Base-by-base conservation (phyloP, 371 early-diverging fungal genomes). In the Lichtheimia corymbifera region DNA sequence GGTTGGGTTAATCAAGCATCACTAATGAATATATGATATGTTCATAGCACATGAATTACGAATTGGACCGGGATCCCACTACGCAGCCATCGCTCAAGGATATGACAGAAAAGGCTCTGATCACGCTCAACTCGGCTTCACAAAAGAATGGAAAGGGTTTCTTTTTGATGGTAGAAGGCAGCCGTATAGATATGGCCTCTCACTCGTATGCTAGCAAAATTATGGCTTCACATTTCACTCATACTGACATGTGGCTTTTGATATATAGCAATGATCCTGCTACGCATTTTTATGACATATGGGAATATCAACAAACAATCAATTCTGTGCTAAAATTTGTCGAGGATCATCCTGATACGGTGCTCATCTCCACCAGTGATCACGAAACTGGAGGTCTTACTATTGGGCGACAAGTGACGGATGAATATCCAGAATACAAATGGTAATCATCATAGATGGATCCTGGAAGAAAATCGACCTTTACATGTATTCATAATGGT, bases 111-210 rank as follows among this genome's bases (percentile, higher is more conserved):
- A 88, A 87, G 64, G 94, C 65, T 15, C 20, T 62, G 9, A 18
- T 22, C 24, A 55, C 55, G 43, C 49, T 62, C 9, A 15, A 20
- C 2, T n/a, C 35, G 3, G 50, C 45, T 18, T 53, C 83, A 0
- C 45, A 64, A 13, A 40, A 63, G 3, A 56, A 62, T 4, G 74
- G 83, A 18, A 76, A 84, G 5, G 96, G 97, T 0, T 97, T 97
- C 75, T 95, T 97, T 62, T 58, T 97, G 49, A 92, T 97, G 94
- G 88, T 97, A 66, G 98, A 97, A 73, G 97, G 98, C 2, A 91
- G 91, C 47, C 74, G 94, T 24, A 97, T 97, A 49, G 91, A 91
- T 61, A 89, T 91, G 90, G 91, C 89, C 14, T 90, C 86, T 25
- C 91, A 91, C 62, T 73, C 67, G 84, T 87, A 79, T 52, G 58